Percentiles rank a stretch among this genome's conserved stretches.
phyloP scores from a whole-genome alignment of 208 protist genomes.

The Balamuthia mandrillaris region DNA sequence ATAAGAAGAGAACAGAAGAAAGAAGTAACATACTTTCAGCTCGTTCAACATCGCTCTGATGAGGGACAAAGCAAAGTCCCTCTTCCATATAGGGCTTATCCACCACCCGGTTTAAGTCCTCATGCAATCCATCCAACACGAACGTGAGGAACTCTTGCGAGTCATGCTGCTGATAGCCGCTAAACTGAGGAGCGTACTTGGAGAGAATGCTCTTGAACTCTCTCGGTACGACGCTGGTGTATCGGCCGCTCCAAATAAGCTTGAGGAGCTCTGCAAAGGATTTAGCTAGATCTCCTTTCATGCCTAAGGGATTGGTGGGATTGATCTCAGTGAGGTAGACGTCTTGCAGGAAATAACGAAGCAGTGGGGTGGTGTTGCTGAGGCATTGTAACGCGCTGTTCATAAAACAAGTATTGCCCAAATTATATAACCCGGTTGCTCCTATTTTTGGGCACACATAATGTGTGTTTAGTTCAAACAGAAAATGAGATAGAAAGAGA shows the following conservation, averaged over 20 bases:
- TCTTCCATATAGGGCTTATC: not conserved
- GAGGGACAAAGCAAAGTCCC: not conserved
- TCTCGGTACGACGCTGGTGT: constrained; percentile 21
- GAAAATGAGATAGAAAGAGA: not conserved
- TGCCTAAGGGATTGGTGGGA: constrained; percentile 48
- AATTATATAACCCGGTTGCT: constrained; percentile 82
- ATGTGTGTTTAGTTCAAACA: not conserved
- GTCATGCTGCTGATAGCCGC: constrained; percentile 62
- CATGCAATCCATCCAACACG: constrained; percentile 54
- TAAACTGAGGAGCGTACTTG: constrained; percentile 58
- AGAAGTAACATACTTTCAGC: not conserved
- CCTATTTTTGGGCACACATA: not conserved
- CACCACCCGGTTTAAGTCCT: constrained; percentile 56
- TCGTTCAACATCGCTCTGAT: not conserved
- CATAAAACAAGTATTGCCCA: constrained; percentile 97
- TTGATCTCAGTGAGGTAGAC: constrained; percentile 50
- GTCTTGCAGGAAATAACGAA: constrained; percentile 41
- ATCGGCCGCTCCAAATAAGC: constrained; percentile 46
- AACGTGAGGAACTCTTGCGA: constrained; percentile 55
- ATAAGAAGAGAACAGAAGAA: not conserved
- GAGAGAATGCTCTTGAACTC: constrained; percentile 51
- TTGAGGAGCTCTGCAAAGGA: constrained; percentile 70
- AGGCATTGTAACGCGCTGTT: constrained; percentile 92
- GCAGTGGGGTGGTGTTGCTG: constrained; percentile 78
- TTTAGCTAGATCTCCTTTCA: constrained; percentile 57